phyloP scores from a whole-genome alignment of 2,329 filamentous ascomycete genomes.

The Neofusicoccum parvum region DNA sequence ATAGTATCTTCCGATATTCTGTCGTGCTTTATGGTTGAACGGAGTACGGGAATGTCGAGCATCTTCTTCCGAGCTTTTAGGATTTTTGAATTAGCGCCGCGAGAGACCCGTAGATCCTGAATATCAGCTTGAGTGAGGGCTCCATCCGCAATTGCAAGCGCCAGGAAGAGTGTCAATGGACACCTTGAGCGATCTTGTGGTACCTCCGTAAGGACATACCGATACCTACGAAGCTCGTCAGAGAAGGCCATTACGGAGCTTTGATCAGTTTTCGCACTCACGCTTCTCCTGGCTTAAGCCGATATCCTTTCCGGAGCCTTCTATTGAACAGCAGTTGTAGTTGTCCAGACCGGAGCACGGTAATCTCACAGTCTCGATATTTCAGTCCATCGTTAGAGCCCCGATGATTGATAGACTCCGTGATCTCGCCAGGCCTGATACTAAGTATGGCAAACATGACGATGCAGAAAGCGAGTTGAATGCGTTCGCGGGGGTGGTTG shows the following conservation, averaged over 20 bases:
- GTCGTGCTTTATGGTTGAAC: no score
- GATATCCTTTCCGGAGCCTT: background rate
- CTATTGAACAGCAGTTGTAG: background rate
- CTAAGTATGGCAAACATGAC: background rate
- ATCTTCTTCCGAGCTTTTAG: no score
- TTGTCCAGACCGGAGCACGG: background rate
- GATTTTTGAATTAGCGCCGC: background rate
- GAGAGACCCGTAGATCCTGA: background rate
- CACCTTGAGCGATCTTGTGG: background rate
- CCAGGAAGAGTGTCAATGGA: background rate
- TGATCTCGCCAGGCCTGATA: background rate
- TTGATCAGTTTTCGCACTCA: background rate
- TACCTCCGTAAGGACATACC: background rate
- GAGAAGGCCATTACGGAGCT: background rate
- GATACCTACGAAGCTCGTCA: background rate
- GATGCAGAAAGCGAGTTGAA: background rate
- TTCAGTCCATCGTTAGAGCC: background rate
- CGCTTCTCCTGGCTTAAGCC: background rate
- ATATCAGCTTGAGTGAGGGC: background rate
- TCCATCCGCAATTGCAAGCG: background rate
- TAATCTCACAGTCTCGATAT: background rate
- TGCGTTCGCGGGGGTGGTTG: background rate
- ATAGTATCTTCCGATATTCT: background rate
- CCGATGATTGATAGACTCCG: background rate
- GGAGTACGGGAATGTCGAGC: no score